Evolutionary conservation across 139 green algal species (phyloP), one percentile per base, ranked within the genome.

Genomic region (Coelastrella sp.): DNA sequence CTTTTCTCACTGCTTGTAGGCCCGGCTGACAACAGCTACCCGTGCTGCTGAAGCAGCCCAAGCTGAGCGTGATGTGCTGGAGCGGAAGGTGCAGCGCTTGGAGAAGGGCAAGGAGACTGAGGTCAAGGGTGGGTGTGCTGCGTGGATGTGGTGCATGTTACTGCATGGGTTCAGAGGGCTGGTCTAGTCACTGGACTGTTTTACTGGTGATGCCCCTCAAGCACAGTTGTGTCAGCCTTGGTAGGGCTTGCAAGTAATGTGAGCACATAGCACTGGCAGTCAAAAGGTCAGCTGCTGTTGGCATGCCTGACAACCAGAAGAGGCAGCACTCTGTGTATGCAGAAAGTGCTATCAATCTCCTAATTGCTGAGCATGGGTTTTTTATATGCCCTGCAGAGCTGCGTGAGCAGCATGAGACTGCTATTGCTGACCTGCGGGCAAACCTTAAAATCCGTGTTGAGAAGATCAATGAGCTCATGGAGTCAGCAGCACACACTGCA

Each of bases 81-180:
- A 98, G 91, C 95, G 96, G 81, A 98, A 98, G 95, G 91, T 98
- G 90, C 91, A 94, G 84, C 94, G 96, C 19, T 87, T 97, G 56
- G 95, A 98, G 85, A 95, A 95, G 89, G 89, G 91, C 58, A 95
- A 95, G 82, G 89, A 90, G 14, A 91, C 96, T 83, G 87, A 94
- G 12, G 74, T 83, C 22, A 82, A 84, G 79, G 84, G 73, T 89
- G 88, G 85, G 49, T 92, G 35, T 49, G 35, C 35, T 49, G 35
- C 35, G 35, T 49, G 3, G 1, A 49, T 49, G 35, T 49, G 35
- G 35, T 49, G 35, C 35, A 49, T 49, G 35, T 49, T 49, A 49
- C 35, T 49, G 1, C 3, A 5, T 5, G 3, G 35, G 35, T 49
- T 49, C 35, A 49, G 1, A 1, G 35, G 35, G 35, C 35, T 49